Percentiles rank a stretch among this genome's conserved stretches.
These are phyloP conservation scores for Umbelopsis isabellina DNA, from an alignment of 192 early-diverging fungal species.

Conservation along the genomic window DNA sequence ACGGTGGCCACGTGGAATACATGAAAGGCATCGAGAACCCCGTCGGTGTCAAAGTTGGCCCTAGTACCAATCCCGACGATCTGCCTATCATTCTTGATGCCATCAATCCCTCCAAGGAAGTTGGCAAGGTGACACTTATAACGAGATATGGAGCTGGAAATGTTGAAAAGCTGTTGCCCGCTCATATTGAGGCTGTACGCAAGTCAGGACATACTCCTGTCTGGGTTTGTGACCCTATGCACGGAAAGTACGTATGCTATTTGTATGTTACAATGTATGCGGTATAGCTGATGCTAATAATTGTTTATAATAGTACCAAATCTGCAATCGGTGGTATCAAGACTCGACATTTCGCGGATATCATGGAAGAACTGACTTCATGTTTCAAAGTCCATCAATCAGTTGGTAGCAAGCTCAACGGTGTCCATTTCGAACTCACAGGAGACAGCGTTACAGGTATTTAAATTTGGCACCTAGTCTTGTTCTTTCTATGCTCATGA, in stretches of 20 bases:
- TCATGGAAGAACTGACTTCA: slow-evolving; percentile 82
- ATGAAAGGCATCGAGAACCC: slow-evolving; percentile 97
- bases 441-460: slow-evolving; percentile 92
- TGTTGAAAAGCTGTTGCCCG: slow-evolving; percentile 80
- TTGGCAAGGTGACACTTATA: slow-evolving; percentile 94
- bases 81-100: slow-evolving; percentile 83
- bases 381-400: slow-evolving; percentile 84
- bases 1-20: slow-evolving; percentile 97
- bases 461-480: background rate
- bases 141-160: slow-evolving; percentile 91
- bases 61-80: slow-evolving; percentile 87
- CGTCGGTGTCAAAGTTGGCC: slow-evolving; percentile 95
- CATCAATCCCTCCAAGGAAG: slow-evolving; percentile 83
- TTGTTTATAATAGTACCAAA: slow-evolving; percentile 63
- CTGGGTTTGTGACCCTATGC: slow-evolving; percentile 98
- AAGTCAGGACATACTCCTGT: slow-evolving; percentile 85
- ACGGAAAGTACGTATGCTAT: slow-evolving; percentile 76
- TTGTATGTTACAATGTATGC: background rate
- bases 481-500: background rate
- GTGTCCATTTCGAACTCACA: slow-evolving; percentile 97
- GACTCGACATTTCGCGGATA: slow-evolving; percentile 89
- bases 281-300: background rate
- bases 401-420: slow-evolving; percentile 73
- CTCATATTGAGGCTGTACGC: slow-evolving; percentile 90
- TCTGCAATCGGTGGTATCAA: slow-evolving; percentile 81